A percentile compares a stretch with the other conserved stretches of the same genome.
Evolutionary conservation across 1,284 basidiomycete genomes (phyloP).

Genomic region (Kwoniella shivajii): DNA sequence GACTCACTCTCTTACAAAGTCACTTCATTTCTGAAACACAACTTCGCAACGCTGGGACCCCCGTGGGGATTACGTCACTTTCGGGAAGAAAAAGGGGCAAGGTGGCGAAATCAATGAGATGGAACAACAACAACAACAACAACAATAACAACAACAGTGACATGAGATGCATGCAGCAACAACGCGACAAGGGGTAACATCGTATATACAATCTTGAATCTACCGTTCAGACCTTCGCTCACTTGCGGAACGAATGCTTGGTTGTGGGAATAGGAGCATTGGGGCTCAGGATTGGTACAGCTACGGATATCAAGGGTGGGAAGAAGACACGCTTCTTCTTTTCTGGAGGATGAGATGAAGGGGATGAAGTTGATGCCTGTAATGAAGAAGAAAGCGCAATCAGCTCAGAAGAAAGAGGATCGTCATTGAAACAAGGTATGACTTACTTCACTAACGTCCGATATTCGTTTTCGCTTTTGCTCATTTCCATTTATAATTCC

Average conservation of each 20-base stretch:
- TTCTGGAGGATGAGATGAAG: constrained; percentile 3
- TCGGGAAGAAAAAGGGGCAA: background rate
- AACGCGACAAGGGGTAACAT: background rate
- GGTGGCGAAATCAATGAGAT: background rate
- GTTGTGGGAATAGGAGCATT: constrained; percentile 3
- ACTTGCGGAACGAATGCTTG: constrained; percentile 8
- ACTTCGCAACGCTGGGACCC: no score
- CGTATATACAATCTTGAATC: background rate
- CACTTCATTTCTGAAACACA: no score
- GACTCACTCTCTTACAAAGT: no score
- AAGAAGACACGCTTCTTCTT: constrained; percentile 23
- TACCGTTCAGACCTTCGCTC: background rate
- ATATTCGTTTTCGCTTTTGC: constrained; percentile 5
- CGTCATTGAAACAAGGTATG: background rate
- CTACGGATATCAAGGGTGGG: constrained; percentile 9
- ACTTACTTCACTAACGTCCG: constrained; percentile 10
- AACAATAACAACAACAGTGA: background rate
- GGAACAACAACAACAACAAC: background rate
- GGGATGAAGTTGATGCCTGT: constrained; percentile 9
- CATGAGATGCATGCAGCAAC: background rate
- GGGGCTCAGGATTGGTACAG: constrained; percentile 1
- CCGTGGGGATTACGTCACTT: background rate
- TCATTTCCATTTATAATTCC: background rate
- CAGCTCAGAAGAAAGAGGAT: background rate
- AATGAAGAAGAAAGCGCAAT: background rate